Conservation (phyloP, 2,329 filamentous ascomycete species). For the Botrytis squamosa region DNA sequence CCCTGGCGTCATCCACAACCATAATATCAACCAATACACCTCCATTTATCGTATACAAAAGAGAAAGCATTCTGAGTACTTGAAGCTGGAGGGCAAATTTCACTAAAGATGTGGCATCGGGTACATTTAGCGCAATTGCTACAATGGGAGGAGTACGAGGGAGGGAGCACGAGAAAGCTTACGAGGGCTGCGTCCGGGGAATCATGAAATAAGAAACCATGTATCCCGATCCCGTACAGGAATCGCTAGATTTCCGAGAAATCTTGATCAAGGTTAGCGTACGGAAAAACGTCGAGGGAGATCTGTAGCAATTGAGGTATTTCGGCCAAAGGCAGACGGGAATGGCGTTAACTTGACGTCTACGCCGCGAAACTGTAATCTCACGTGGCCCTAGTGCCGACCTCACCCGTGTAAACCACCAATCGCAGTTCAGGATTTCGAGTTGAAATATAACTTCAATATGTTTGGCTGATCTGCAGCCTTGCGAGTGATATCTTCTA, state of each 20-base stretch:
- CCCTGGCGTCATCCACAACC: neutral
- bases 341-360: neutral
- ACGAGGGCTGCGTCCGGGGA: neutral
- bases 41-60: neutral
- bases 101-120: neutral
- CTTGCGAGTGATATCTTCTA: conserved; percentile 3
- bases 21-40: neutral
- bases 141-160: conserved; percentile 7
- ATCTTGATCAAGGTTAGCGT: neutral
- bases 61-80: neutral
- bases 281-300: neutral
- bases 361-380: conserved; percentile 15
- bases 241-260: neutral
- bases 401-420: neutral
- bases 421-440: neutral
- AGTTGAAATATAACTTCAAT: conserved; percentile 7
- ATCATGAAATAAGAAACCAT: neutral
- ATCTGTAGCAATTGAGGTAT: neutral
- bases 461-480: conserved; percentile 9
- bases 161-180: conserved; percentile 1
- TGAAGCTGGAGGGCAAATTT: neutral
- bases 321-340: neutral
- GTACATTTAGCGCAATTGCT: conserved; percentile 8
- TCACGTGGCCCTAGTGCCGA: neutral
- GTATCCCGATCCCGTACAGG: neutral